A percentile compares a stretch with the other conserved stretches of the same genome.
Evolutionary conservation across 2,329 filamentous ascomycete genomes (phyloP).

Genomic region (Chaetomiaceae sp.): DNA sequence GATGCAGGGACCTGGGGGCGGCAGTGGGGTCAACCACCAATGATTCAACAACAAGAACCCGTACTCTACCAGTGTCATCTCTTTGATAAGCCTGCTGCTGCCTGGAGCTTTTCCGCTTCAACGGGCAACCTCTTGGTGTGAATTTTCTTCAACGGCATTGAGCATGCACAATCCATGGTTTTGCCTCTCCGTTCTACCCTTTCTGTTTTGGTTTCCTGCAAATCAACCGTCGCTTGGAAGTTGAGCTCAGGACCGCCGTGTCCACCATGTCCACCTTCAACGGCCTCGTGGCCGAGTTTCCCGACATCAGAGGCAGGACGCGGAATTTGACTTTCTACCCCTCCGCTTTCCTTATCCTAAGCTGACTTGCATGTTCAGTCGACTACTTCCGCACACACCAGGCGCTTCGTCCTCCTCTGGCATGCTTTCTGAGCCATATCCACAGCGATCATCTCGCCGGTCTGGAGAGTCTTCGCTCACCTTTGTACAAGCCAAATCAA

Average conservation of each 20-base stretch:
- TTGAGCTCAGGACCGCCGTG: background rate
- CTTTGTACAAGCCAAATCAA: constrained; percentile 50
- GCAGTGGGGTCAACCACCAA: background rate
- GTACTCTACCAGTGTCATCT: too few relatives aligned
- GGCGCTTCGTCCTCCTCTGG: constrained; percentile 56
- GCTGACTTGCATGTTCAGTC: constrained; percentile 43
- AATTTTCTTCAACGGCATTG: too few relatives aligned
- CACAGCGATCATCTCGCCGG: constrained; percentile 86
- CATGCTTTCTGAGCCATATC: constrained; percentile 86
- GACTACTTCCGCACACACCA: constrained; percentile 68
- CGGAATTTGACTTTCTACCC: too few relatives aligned
- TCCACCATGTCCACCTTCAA: constrained; percentile 68
- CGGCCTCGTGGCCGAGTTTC: constrained; percentile 68
- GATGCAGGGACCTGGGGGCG: too few relatives aligned
- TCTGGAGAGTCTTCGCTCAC: constrained; percentile 66
- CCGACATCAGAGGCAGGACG: constrained; percentile 59
- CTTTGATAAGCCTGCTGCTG: too few relatives aligned
- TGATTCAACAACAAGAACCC: too few relatives aligned
- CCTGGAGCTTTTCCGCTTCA: too few relatives aligned
- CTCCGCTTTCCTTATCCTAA: background rate
- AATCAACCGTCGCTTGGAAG: background rate
- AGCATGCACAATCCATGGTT: too few relatives aligned
- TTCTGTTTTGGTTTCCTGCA: too few relatives aligned
- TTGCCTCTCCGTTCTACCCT: too few relatives aligned
- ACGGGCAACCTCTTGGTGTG: too few relatives aligned